These are phyloP conservation scores for Lactarius evosmus DNA, from an alignment of 768 basidiomycete genomes.

Conservation along the genomic window DNA sequence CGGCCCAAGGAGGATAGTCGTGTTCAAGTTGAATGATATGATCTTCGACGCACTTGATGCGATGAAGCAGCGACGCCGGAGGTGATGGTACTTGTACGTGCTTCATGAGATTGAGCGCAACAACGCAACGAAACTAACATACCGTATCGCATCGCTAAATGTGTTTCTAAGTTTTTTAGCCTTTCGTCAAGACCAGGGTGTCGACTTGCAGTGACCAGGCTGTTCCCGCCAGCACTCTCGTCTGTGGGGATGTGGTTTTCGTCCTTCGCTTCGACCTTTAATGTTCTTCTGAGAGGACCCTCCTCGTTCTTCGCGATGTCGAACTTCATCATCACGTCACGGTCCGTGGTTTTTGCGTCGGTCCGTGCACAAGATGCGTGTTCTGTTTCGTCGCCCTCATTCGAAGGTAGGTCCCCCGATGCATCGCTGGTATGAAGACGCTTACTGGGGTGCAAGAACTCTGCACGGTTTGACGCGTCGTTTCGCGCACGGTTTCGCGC, in stretches of 20 bases:
- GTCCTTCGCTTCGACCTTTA: slow-evolving; percentile 35
- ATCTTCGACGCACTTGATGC: slow-evolving; percentile 70
- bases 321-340: slow-evolving; percentile 80
- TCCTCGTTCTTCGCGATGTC: slow-evolving; percentile 85
- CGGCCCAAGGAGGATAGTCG: slow-evolving; percentile 85
- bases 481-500: slow-evolving; percentile 69
- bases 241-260: background rate
- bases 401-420: background rate
- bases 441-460: slow-evolving; percentile 65
- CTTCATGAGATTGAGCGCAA: slow-evolving; percentile 1
- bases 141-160: slow-evolving; percentile 77
- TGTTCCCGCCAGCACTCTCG: slow-evolving; percentile 26
- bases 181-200: slow-evolving; percentile 66
- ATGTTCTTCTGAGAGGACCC: slow-evolving; percentile 64
- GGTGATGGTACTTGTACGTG: slow-evolving; percentile 58
- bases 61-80: slow-evolving; percentile 59
- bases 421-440: slow-evolving; percentile 38
- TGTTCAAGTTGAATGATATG: slow-evolving; percentile 74
- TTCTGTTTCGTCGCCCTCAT: slow-evolving; percentile 33
- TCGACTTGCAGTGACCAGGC: slow-evolving; percentile 39
- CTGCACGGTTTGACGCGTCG: slow-evolving; percentile 70
- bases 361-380: slow-evolving; percentile 65
- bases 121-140: background rate
- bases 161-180: slow-evolving; percentile 62
- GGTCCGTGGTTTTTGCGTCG: slow-evolving; percentile 65